Conservation (phyloP, 306 rosid genomes). For the Urtica urens region DNA sequence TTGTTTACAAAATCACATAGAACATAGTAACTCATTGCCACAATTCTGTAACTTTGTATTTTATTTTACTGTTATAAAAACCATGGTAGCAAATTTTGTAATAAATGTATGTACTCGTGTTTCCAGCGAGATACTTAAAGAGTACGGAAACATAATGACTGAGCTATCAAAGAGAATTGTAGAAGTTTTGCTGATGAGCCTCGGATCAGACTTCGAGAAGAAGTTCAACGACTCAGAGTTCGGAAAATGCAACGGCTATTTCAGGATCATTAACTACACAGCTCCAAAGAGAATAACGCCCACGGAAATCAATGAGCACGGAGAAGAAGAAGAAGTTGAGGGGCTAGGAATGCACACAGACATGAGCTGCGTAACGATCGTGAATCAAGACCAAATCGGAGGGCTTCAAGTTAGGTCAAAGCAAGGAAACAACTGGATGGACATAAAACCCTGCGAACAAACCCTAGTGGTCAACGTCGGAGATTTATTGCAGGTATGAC, state of each 20-base stretch:
- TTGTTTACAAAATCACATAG: no score
- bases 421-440: conserved; percentile 64
- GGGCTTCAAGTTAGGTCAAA: conserved; percentile 59
- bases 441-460: conserved; percentile 49
- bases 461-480: conserved; percentile 58
- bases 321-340: conserved; percentile 35
- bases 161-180: conserved; percentile 41
- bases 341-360: conserved; percentile 74
- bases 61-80: not conserved
- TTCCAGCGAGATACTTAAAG: conserved; percentile 42
- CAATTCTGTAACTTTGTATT: not conserved
- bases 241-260: conserved; percentile 48
- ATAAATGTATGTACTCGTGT: not conserved
- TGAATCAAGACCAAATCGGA: conserved; percentile 57
- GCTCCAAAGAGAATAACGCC: conserved; percentile 21
- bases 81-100: not conserved
- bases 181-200: conserved; percentile 36
- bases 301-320: conserved; percentile 16
- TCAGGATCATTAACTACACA: conserved; percentile 54
- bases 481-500: conserved; percentile 54
- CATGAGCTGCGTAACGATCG: conserved; percentile 59
- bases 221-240: conserved; percentile 38
- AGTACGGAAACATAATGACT: conserved; percentile 56
- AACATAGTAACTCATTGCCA: no score
- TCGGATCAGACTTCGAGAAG: conserved; percentile 41